phyloP scores from a whole-genome alignment of 371 early-diverging fungal genomes.

The Haplosporangium sp. region DNA sequence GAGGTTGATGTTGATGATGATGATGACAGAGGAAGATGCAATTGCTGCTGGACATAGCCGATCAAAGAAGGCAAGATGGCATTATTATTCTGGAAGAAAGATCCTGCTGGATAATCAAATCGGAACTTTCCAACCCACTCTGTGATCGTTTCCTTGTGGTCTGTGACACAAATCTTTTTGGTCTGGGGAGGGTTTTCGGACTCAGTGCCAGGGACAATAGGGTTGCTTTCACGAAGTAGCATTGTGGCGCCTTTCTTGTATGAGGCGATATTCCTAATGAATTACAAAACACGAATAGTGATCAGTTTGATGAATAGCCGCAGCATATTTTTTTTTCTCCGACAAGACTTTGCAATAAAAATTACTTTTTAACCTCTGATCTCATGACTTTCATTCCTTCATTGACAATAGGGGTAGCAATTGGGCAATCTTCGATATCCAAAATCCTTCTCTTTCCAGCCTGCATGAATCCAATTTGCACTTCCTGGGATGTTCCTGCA shows the following conservation, averaged over 20 bases:
- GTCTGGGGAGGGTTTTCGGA: conserved; percentile 31
- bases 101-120: conserved; percentile 59
- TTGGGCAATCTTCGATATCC: conserved; percentile 74
- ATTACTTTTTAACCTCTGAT: conserved; percentile 47
- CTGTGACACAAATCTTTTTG: conserved; percentile 48
- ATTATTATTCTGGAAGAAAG: conserved; percentile 79
- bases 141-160: conserved; percentile 58
- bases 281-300: not conserved
- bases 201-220: conserved; percentile 46
- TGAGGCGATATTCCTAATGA: conserved; percentile 51
- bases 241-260: conserved; percentile 68
- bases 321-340: not conserved
- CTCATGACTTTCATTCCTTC: conserved; percentile 57
- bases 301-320: not conserved
- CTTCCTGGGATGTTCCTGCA: conserved; percentile 37
- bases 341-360: not conserved
- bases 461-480: conserved; percentile 68
- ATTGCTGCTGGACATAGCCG: conserved; percentile 62
- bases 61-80: conserved; percentile 69
- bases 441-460: conserved; percentile 65
- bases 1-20: conserved; percentile 10
- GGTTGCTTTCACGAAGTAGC: conserved; percentile 66
- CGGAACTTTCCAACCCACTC: conserved; percentile 56
- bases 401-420: conserved; percentile 69
- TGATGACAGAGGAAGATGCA: conserved; percentile 53